Base-by-base conservation (phyloP, 2,329 filamentous ascomycete species). In the Sarocladium strictum region DNA sequence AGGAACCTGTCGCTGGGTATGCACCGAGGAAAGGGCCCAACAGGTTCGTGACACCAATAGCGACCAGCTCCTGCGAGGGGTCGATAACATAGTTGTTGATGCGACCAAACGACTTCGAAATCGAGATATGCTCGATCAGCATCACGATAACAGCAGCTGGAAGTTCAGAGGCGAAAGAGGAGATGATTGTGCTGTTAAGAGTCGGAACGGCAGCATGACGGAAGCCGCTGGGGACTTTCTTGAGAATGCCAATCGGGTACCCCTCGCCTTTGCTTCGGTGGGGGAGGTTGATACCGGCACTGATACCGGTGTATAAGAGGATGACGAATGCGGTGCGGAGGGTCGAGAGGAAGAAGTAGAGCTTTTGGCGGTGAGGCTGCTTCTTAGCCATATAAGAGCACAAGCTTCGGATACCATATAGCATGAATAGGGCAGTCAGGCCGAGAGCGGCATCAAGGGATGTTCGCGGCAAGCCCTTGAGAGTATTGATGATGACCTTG, bases 1-100 rank as follows among this genome's bases (percentile, higher is more conserved):
- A 96, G 2, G 90, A 95, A 5, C 90, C 91, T 11, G 90, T 96
- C 0, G 89, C 88, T 3, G 90, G 89, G 62, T 95, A 96, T 2
- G 78, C 90, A 53, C 90, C 88, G 1, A 93, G 74, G 74, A 94
- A 93, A 10, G 89, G 85, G 17, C 85, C 87, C 10, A 92, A 77
- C 32, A 91, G 71, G 65, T 92, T 92, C 35, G 80, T 83, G 2
- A 90, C 80, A 59, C 87, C 87, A 61, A 91, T 89, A 33, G 86
- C 87, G 26, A 92, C 85, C 52, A 92, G 73, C 65, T 92, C 87
- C 66, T 92, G 88, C 1, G 87, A 90, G 1, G 88, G 88, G 59
- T 91, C 79, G 65, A 91, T 90, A 49, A 81, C 84, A 68, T 92
- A 92, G 73, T 90, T 89, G 76, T 90, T 90, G 65, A 90, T 79